Percentiles rank a stretch among this genome's conserved stretches.
These are phyloP conservation scores for Dendrothele bispora DNA, from an alignment of 768 basidiomycete species.

Conservation along the genomic window DNA sequence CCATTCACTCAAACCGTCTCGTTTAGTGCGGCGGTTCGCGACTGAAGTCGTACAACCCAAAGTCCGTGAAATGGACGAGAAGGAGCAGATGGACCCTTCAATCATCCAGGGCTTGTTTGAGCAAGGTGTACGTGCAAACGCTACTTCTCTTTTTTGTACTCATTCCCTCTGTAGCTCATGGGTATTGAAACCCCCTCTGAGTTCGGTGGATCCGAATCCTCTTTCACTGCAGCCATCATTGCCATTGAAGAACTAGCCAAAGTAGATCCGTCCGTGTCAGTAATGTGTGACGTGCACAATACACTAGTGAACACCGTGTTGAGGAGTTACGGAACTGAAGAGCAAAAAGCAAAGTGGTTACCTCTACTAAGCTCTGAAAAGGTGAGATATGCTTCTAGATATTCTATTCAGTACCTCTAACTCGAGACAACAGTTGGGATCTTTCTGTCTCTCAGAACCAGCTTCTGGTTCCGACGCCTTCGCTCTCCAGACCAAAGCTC, in stretches of 20 bases:
- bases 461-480: constrained; percentile 97
- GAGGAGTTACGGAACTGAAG: constrained; percentile 80
- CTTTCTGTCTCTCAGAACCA: constrained; percentile 93
- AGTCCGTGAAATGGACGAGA: constrained; percentile 98
- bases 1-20: constrained; percentile 4
- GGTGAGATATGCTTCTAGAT: constrained; percentile 38
- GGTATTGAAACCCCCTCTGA: constrained; percentile 90
- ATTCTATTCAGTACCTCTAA: not conserved
- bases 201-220: constrained; percentile 84
- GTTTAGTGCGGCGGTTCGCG: constrained; percentile 81
- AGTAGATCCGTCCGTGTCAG: constrained; percentile 94
- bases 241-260: constrained; percentile 97
- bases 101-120: constrained; percentile 90
- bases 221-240: constrained; percentile 94
- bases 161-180: constrained; percentile 69
- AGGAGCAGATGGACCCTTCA: constrained; percentile 87
- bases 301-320: constrained; percentile 96
- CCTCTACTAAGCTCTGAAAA: constrained; percentile 78
- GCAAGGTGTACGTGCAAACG: constrained; percentile 72
- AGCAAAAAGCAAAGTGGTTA: constrained; percentile 86
- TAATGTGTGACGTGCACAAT: constrained; percentile 97
- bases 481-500: constrained; percentile 90
- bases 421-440: constrained; percentile 68
- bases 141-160: constrained; percentile 7
- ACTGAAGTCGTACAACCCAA: constrained; percentile 86